Evolutionary conservation across 2,329 filamentous ascomycete genomes (phyloP), one percentile per base, ranked within the genome.

Genomic region (Pseudohalonectria lignicola): DNA sequence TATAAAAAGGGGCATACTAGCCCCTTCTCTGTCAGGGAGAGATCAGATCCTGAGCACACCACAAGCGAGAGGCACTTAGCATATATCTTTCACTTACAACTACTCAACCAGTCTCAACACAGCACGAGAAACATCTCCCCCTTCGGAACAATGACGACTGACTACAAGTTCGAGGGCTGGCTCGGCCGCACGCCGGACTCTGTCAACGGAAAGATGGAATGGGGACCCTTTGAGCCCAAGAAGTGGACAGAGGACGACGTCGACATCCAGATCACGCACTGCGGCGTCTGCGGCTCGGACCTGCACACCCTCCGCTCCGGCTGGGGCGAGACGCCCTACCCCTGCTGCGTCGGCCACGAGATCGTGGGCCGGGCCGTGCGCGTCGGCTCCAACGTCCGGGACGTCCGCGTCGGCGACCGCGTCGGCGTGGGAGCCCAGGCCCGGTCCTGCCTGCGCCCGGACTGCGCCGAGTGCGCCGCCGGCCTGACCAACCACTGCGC

Each of bases 201-300:
- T 16, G 58, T 51, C 42, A 52, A 71, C 5, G 69, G 69, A 38
- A 70, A 73, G 38, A 72, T 74, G 69, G 52, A 61, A 23, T 74
- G 70, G 69, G 60, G 59, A 30, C 57, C 69, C 40, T 80, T 70
- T 39, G 63, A 76, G 54, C 76, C 76, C 28, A 82, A 82, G 62
- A 56, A 60, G n/a, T 82, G 75, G 70, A 69, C 76, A 32, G 77
- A 82, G 52, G 71, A 66, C 19, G 76, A 82, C 44, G 57, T 83
- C 39, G 78, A 82, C 49, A 77, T 83, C 47, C 64, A 72, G 49
- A 60, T 83, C 45, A 71, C 73, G 3, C 76, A 81, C 59, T 81
- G 76, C 49, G 77, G 78, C 43, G 69, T 82, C 45, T 82, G 78
- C 51, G 77, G 74, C 39, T 71, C 68, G 1, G 76, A 81, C 45